Percentiles rank a stretch among this genome's conserved stretches.
phyloP scores from a whole-genome alignment of 2,329 filamentous ascomycete species.

The Fusarium sp. region DNA sequence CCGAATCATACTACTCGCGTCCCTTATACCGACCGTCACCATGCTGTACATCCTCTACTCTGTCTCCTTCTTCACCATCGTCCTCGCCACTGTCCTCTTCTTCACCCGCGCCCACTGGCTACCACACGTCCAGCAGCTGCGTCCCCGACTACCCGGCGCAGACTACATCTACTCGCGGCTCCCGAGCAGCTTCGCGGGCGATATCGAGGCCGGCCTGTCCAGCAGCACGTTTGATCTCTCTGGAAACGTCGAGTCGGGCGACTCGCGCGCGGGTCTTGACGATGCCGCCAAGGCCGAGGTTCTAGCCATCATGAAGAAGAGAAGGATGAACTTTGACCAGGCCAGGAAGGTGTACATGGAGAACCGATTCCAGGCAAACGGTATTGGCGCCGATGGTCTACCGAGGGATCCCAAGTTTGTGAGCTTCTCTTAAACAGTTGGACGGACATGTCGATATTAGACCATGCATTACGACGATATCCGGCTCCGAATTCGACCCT shows the following conservation, averaged over 20 bases:
- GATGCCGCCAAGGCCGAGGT: constrained; percentile 83
- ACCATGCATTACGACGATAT: constrained; percentile 10
- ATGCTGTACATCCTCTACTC: constrained; percentile 88
- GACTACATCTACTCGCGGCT: constrained; percentile 81
- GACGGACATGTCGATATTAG: not conserved
- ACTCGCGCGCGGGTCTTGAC: constrained; percentile 84
- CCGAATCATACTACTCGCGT: constrained; percentile 2
- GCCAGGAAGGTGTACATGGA: constrained; percentile 88
- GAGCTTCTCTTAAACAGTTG: constrained; percentile 70
- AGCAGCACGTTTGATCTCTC: constrained; percentile 85
- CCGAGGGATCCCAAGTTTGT: constrained; percentile 96
- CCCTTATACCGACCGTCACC: constrained; percentile 37
- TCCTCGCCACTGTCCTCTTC: constrained; percentile 80
- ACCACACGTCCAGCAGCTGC: constrained; percentile 70
- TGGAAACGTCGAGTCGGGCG: constrained; percentile 81
- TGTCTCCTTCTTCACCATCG: constrained; percentile 75
- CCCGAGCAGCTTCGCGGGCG: constrained; percentile 79
- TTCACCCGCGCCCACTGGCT: constrained; percentile 83
- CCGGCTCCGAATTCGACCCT: constrained; percentile 1
- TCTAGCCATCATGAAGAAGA: constrained; percentile 88
- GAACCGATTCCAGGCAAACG: constrained; percentile 84
- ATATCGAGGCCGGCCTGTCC: constrained; percentile 88
- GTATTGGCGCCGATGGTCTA: constrained; percentile 87
- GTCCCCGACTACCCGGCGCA: constrained; percentile 62
- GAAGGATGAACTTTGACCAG: constrained; percentile 87